A percentile compares a stretch with the other conserved stretches of the same genome.
These are phyloP conservation scores for Pterocarpus macrocarpus DNA, from an alignment of 306 rosid genomes.

Conservation along the genomic window DNA sequence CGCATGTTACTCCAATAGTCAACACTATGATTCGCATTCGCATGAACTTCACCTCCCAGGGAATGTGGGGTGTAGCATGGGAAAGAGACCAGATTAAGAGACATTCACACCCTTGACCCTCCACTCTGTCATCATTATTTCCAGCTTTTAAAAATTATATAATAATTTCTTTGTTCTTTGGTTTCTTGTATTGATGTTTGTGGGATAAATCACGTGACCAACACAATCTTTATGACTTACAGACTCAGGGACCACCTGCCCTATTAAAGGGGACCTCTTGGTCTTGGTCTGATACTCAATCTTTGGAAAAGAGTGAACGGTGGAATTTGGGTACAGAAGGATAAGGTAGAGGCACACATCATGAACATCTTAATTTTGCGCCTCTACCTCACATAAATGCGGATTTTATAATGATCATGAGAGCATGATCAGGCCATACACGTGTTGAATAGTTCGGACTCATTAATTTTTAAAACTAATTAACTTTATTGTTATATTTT, in stretches of 20 bases:
- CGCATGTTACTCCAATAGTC: conserved; percentile 59
- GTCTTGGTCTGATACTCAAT: neutral
- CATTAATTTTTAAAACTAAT: neutral
- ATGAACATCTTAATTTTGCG: conserved; percentile 40
- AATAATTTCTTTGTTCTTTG: neutral
- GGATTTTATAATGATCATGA: neutral
- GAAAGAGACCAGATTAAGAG: conserved; percentile 44
- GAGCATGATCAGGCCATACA: neutral
- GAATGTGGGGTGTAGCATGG: conserved; percentile 54
- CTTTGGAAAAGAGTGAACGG: conserved; percentile 51
- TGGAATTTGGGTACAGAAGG: conserved; percentile 17
- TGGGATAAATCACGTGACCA: conserved; percentile 62
- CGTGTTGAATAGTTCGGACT: neutral
- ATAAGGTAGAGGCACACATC: conserved; percentile 32
- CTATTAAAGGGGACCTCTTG: conserved; percentile 32
- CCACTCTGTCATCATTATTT: conserved; percentile 26
- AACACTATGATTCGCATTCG: conserved; percentile 67
- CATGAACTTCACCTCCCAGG: conserved; percentile 52
- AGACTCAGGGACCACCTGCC: conserved; percentile 59
- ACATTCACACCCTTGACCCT: conserved; percentile 11
- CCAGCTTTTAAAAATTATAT: neutral
- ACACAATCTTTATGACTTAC: conserved; percentile 33
- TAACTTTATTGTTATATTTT: too few species aligned
- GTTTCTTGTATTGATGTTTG: conserved; percentile 28
- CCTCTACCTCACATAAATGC: conserved; percentile 23